Evolutionary conservation across 2,329 filamentous ascomycete species (phyloP).

Genomic region (Colletotrichum filicis): DNA sequence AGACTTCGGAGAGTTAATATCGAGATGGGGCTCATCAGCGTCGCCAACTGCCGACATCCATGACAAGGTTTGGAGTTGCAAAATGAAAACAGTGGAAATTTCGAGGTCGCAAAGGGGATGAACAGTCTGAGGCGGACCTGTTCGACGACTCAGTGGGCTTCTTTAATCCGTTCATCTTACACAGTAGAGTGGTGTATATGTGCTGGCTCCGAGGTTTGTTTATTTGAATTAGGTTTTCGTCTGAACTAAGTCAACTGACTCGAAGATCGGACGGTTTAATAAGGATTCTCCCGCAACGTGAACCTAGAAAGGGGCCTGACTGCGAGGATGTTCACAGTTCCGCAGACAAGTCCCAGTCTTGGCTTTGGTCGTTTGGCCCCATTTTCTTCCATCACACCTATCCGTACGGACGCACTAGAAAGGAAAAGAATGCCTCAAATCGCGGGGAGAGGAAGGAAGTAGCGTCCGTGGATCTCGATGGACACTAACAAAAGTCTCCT

Average conservation of each 20-base stretch:
- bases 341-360: background rate
- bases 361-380: background rate
- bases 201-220: background rate
- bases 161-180: background rate
- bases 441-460: background rate
- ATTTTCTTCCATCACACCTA: background rate
- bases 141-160: slow-evolving; percentile 1
- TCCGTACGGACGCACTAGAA: background rate
- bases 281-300: background rate
- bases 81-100: slow-evolving; percentile 8
- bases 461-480: background rate
- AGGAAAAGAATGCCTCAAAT: background rate
- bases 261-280: slow-evolving; percentile 14
- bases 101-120: background rate
- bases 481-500: background rate
- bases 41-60: slow-evolving; percentile 13
- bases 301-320: background rate
- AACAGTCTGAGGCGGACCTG: slow-evolving; percentile 7
- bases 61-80: slow-evolving; percentile 17
- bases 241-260: slow-evolving; percentile 28
- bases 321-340: background rate
- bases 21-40: slow-evolving; percentile 6
- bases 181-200: background rate
- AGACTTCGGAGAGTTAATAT: slow-evolving; percentile 23
- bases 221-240: background rate